phyloP scores from a whole-genome alignment of 345 rosid genomes.

The Populus euphratica region DNA sequence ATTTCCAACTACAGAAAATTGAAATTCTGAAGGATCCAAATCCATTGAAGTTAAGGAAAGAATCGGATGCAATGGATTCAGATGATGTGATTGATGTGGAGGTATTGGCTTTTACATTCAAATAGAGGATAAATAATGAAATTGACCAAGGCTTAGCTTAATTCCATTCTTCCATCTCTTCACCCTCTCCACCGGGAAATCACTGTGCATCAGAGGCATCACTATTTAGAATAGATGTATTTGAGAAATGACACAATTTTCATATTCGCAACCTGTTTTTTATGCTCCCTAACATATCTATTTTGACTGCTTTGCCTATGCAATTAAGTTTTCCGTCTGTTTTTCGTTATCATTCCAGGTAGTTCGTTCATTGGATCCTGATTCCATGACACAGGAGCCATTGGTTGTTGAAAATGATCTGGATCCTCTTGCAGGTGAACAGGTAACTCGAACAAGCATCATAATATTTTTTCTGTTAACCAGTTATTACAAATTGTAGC shows the following conservation, averaged over 20 bases:
- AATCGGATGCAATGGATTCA: conserved; percentile 60
- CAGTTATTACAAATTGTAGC: neutral
- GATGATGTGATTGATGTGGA: conserved; percentile 49
- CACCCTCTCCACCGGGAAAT: neutral
- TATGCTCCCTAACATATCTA: neutral
- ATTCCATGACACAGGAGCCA: conserved; percentile 62
- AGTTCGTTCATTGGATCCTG: conserved; percentile 51
- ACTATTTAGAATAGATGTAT: neutral
- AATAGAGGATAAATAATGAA: neutral
- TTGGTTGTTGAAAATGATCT: conserved; percentile 74
- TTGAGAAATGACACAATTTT: neutral
- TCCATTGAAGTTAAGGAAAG: conserved; percentile 66
- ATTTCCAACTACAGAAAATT: conserved; percentile 76
- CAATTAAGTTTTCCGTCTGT: neutral
- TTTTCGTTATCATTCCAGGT: conserved; percentile 43
- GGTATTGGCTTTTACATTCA: conserved; percentile 38
- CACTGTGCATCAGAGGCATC: neutral
- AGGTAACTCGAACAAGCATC: conserved; percentile 41
- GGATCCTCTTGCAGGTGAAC: conserved; percentile 91
- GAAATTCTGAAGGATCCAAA: conserved; percentile 74
- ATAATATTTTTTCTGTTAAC: neutral
- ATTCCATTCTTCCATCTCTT: neutral
- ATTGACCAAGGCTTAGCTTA: neutral
- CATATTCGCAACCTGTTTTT: neutral
- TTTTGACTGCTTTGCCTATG: neutral